These are phyloP conservation scores for Penicillium nucicola DNA, from an alignment of 495 filamentous ascomycete species.

Conservation along the genomic window DNA sequence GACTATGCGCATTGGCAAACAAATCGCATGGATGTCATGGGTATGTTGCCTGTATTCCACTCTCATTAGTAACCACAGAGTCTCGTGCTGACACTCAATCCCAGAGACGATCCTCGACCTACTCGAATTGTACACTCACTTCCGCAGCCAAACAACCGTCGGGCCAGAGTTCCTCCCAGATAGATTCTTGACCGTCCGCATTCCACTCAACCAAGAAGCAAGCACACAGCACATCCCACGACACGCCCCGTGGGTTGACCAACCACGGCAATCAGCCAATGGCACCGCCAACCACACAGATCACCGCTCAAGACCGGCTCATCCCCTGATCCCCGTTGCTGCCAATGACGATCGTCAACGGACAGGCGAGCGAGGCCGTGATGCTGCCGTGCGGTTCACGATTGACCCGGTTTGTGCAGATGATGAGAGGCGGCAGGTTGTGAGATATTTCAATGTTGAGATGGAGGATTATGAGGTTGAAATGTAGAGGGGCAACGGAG, in stretches of 20 bases:
- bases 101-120: conserved; percentile 80
- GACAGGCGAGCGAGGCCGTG: conserved; percentile 53
- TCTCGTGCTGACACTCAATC: conserved; percentile 1
- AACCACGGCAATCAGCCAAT: conserved; percentile 4
- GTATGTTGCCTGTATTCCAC: conserved; percentile 25
- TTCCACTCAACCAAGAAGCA: conserved; percentile 76
- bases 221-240: conserved; percentile 52
- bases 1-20: conserved; percentile 58
- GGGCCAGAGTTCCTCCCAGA: conserved; percentile 69
- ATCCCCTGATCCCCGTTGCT: conserved; percentile 36
- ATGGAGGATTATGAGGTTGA: conserved; percentile 63
- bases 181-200: conserved; percentile 77
- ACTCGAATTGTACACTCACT: conserved; percentile 83
- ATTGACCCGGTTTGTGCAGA: conserved; percentile 75
- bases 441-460: conserved; percentile 67
- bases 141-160: conserved; percentile 66
- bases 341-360: conserved; percentile 46
- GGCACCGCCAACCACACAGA: not conserved
- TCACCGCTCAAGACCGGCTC: conserved; percentile 8
- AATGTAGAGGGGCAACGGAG: conserved; percentile 14
- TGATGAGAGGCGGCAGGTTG: conserved; percentile 64
- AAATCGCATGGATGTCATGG: conserved; percentile 67
- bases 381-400: conserved; percentile 87
- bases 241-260: conserved; percentile 41
- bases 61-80: no score